These are phyloP conservation scores for Astrothelium macrocarpum DNA, from an alignment of 495 filamentous ascomycete genomes.

Conservation along the genomic window DNA sequence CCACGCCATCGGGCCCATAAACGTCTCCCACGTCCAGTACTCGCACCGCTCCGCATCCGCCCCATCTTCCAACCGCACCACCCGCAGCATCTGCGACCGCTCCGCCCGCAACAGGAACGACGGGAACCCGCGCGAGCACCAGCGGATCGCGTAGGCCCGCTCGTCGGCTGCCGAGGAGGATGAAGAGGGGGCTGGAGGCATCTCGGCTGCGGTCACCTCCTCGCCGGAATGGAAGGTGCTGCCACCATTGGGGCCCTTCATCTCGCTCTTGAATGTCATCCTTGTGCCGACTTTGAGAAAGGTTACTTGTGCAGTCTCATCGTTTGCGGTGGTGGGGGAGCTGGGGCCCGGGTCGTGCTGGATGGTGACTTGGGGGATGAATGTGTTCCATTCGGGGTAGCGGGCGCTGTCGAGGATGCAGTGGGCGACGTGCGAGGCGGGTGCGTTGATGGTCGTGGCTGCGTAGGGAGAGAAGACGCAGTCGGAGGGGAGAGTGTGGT, in stretches of 20 bases:
- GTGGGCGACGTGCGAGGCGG: constrained; percentile 3
- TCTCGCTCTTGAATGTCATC: constrained; percentile 6
- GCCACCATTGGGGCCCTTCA: constrained; percentile 3
- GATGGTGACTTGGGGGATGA: constrained; percentile 11
- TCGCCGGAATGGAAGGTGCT: background rate
- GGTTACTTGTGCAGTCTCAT: background rate
- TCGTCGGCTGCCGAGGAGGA: background rate
- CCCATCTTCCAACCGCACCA: background rate
- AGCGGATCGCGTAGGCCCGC: background rate
- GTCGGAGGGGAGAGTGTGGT: background rate
- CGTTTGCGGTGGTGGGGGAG: background rate
- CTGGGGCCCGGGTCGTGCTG: background rate
- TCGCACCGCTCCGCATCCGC: constrained; percentile 11
- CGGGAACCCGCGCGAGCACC: constrained; percentile 4
- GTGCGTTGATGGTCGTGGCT: constrained; percentile 6
- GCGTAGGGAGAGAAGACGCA: constrained; percentile 5
- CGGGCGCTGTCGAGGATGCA: constrained; percentile 1
- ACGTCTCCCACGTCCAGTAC: constrained; percentile 10
- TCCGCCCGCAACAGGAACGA: background rate
- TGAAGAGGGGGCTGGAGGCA: background rate
- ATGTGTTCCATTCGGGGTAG: constrained; percentile 12
- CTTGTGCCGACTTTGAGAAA: constrained; percentile 1
- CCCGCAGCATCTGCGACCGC: background rate
- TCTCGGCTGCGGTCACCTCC: background rate
- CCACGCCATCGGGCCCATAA: constrained; percentile 5